Conservation (phyloP, 2,329 filamentous ascomycete genomes). For the Hypoxylon rubiginosum region DNA sequence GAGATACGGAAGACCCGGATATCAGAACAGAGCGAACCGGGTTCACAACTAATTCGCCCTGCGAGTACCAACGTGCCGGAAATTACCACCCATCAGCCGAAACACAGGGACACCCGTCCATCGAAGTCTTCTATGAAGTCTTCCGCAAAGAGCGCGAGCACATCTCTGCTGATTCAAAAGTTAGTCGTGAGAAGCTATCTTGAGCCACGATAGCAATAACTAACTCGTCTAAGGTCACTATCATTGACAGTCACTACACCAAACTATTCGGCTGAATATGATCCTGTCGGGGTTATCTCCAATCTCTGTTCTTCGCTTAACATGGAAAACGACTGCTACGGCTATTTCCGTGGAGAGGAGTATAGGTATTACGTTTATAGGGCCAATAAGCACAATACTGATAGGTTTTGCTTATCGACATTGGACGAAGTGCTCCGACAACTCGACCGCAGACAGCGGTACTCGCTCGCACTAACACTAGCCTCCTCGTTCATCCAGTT, state of each 20-base stretch:
- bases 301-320: constrained; percentile 30
- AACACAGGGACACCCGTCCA: too few species aligned
- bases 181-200: too few species aligned
- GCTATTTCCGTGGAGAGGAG: constrained; percentile 38
- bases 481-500: constrained; percentile 50
- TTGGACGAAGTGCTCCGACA: constrained; percentile 37
- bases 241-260: background rate
- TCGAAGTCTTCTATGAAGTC: too few species aligned
- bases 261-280: background rate
- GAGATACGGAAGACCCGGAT: too few species aligned
- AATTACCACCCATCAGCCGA: too few species aligned
- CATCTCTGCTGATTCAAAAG: too few species aligned
- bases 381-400: constrained; percentile 3
- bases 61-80: too few species aligned
- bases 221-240: too few species aligned
- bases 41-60: too few species aligned
- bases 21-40: too few species aligned
- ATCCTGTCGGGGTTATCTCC: constrained; percentile 2
- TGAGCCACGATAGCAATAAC: too few species aligned
- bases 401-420: constrained; percentile 21
- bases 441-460: constrained; percentile 41
- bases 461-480: constrained; percentile 40
- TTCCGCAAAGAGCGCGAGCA: too few species aligned
- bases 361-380: constrained; percentile 40
- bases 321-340: constrained; percentile 25